A percentile compares a stretch with the other conserved stretches of the same genome.
These are phyloP conservation scores for Termitomyces sp. DNA, from an alignment of 768 basidiomycete species.

Conservation along the genomic window DNA sequence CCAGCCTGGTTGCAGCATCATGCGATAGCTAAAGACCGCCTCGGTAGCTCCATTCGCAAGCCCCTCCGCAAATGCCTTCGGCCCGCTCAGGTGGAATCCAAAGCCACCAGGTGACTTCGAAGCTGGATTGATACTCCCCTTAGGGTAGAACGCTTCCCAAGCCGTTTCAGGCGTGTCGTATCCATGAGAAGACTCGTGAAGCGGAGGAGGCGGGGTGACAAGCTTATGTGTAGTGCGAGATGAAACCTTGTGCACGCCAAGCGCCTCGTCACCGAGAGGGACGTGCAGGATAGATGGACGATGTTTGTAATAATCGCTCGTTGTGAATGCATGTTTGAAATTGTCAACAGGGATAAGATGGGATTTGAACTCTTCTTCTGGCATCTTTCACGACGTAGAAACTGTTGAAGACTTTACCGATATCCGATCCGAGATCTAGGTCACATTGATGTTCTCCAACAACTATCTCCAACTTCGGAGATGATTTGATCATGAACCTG, in stretches of 20 bases:
- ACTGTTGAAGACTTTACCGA: not conserved
- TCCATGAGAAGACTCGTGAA: not conserved
- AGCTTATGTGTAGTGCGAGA: constrained; percentile 28
- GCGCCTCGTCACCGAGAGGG: constrained; percentile 32
- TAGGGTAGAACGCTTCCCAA: constrained; percentile 60
- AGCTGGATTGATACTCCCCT: constrained; percentile 57
- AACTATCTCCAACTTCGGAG: too few relatives aligned
- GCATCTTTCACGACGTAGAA: not conserved
- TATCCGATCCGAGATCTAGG: not conserved
- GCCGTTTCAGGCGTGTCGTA: constrained; percentile 26
- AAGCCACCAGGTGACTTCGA: constrained; percentile 54
- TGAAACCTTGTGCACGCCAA: constrained; percentile 46
- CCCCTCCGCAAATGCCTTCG: constrained; percentile 31
- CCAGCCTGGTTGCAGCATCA: constrained; percentile 60
- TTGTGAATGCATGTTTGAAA: constrained; percentile 38
- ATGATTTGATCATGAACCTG: not conserved
- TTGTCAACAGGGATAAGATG: not conserved
- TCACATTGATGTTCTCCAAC: too few relatives aligned
- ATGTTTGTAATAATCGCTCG: constrained; percentile 22
- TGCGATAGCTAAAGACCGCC: constrained; percentile 57
- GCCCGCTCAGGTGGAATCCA: constrained; percentile 63
- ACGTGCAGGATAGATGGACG: constrained; percentile 19
- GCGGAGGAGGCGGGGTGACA: constrained; percentile 23
- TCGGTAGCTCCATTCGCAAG: constrained; percentile 42
- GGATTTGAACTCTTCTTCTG: not conserved